Evolutionary conservation across 345 rosid species (phyloP), one percentile per base, ranked within the genome.

Genomic region (Clarkia xantiana): DNA sequence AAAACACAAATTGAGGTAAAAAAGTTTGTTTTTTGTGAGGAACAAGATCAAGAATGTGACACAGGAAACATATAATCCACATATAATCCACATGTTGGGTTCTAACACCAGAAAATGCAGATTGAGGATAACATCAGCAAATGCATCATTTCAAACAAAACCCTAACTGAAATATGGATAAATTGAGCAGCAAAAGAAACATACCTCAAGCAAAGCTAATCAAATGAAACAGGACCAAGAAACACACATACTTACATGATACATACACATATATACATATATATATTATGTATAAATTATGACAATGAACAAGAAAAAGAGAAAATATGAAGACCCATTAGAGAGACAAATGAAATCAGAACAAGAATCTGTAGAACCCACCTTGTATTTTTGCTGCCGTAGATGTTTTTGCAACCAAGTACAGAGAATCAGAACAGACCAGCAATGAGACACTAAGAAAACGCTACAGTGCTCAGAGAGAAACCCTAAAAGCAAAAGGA

Each of bases 1-100:
- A n/a, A n/a, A n/a, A n/a, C n/a, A n/a, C n/a, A n/a, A n/a, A n/a
- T n/a, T n/a, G n/a, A n/a, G n/a, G n/a, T n/a, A n/a, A n/a, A n/a
- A n/a, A n/a, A n/a, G n/a, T n/a, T 53, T 60, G 64, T 46, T 53
- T 40, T 29, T 38, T 29, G 9, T 29, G 36, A 29, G 7, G 36
- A 29, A 29, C 36, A 29, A 4, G 36, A 29, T 29, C 36, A 29
- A 29, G 45, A 55, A 47, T 48, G 14, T 22, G 29, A 47, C 29
- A 19, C 45, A 40, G 18, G 48, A 55, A 49, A 23, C 36, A 13
- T 25, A 16, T 25, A 40, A 17, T 49, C n/a, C n/a, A n/a, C n/a
- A n/a, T n/a, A n/a, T n/a, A n/a, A n/a, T n/a, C 52, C 40, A 11
- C n/a, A 49, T 14, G 15, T 18, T n/a, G 23, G 36, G 36, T 19